Percentiles rank a stretch among this genome's conserved stretches.
Evolutionary conservation across 129 eudicot species (phyloP).

Genomic region (Helianthus tuberosus): DNA sequence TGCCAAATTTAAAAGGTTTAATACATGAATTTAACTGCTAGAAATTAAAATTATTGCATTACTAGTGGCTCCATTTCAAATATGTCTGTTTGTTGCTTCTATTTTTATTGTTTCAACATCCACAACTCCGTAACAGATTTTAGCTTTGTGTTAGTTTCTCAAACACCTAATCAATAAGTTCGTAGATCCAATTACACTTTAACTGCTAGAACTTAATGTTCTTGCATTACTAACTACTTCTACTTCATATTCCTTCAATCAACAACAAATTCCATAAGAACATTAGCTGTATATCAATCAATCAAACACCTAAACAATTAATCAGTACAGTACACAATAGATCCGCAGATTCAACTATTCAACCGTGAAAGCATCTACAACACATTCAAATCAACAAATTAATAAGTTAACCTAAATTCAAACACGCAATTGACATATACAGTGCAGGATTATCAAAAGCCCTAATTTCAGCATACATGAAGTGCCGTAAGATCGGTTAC

Average conservation of each 20-base stretch:
- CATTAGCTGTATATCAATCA: too few relatives aligned
- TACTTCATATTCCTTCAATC: too few relatives aligned
- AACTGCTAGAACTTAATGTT: too few relatives aligned
- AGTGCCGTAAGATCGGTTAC: conserved; percentile 34
- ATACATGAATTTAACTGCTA: neutral
- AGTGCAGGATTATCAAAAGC: conserved; percentile 54
- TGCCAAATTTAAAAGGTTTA: neutral
- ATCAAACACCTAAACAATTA: neutral
- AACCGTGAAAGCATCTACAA: too few relatives aligned
- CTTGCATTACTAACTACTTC: too few relatives aligned
- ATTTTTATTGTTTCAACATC: neutral
- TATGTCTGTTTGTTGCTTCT: neutral
- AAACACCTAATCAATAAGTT: too few relatives aligned
- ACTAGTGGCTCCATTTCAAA: neutral
- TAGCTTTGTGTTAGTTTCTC: neutral
- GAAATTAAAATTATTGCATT: neutral
- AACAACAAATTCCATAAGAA: too few relatives aligned
- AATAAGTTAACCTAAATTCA: neutral
- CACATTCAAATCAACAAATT: neutral
- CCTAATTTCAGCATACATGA: conserved; percentile 33
- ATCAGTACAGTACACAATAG: neutral
- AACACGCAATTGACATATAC: neutral
- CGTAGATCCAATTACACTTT: too few relatives aligned
- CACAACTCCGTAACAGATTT: neutral
- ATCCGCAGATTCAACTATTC: neutral